A percentile compares a stretch with the other conserved stretches of the same genome.
Conservation (phyloP, 2,329 filamentous ascomycete species). For the Dothideomycetidae sp. region DNA sequence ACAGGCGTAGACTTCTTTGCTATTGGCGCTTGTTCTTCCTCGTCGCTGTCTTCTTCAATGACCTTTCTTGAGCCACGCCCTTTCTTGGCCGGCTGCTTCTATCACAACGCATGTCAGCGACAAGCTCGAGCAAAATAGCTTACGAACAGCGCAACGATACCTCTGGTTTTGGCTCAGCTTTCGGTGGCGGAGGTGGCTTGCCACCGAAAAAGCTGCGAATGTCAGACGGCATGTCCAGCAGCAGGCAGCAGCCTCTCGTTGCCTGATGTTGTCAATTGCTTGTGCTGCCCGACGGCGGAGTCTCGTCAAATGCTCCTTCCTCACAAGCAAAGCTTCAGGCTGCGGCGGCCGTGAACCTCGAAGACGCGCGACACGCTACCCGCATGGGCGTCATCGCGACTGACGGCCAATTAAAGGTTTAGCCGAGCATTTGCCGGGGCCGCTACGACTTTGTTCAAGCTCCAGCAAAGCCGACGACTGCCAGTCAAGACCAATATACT, state of each 20-base stretch:
- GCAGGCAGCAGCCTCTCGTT: not conserved
- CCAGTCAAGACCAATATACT: not conserved
- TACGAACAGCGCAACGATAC: no score
- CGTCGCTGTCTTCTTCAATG: conserved; percentile 69
- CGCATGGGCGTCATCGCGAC: conserved; percentile 6
- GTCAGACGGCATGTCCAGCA: conserved; percentile 55
- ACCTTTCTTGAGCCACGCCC: conserved; percentile 47
- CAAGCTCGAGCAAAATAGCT: no score
- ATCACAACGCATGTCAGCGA: no score
- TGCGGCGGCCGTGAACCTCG: no score
- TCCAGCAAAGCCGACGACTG: not conserved
- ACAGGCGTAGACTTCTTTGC: conserved; percentile 45
- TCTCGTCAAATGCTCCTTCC: conserved; percentile 4
- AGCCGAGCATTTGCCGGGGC: conserved; percentile 4
- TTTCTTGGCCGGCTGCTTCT: conserved; percentile 28
- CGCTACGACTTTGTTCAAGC: conserved; percentile 1
- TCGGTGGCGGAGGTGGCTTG: conserved; percentile 46
- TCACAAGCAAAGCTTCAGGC: no score
- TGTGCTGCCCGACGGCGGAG: not conserved
- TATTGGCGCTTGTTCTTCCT: conserved; percentile 32
- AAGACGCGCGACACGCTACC: conserved; percentile 5
- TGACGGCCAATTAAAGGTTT: conserved; percentile 9
- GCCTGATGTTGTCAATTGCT: not conserved
- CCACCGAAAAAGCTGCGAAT: conserved; percentile 84
- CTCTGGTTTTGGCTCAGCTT: conserved; percentile 26